phyloP scores from a whole-genome alignment of 1,284 basidiomycete species.

The Pseudozyma sp. region DNA sequence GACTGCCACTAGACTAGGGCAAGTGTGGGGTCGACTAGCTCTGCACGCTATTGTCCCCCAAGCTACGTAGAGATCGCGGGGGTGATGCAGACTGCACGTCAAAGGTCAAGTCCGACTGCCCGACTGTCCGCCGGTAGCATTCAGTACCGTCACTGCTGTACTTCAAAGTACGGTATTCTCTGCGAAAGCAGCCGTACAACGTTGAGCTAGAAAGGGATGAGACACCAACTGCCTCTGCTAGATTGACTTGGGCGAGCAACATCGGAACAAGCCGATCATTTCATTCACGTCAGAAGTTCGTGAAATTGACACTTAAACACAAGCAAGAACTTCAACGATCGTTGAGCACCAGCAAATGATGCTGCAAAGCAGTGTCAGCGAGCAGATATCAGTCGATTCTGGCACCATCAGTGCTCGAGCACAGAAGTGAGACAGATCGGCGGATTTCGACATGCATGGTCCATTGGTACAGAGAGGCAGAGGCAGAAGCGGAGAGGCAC shows the following conservation, averaged over 20 bases:
- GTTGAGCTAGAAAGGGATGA: no score
- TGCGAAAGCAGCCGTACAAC: no score
- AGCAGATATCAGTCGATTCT: neutral
- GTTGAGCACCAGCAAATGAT: neutral
- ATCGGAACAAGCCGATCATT: no score
- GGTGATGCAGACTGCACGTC: conserved; percentile 7
- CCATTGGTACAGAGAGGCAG: conserved; percentile 10
- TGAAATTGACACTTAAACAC: no score
- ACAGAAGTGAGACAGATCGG: conserved; percentile 23
- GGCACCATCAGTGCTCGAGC: neutral
- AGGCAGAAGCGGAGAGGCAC: neutral
- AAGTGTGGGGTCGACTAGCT: no score
- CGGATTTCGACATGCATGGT: conserved; percentile 41
- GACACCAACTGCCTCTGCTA: no score
- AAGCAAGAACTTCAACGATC: neutral
- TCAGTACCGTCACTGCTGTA: no score
- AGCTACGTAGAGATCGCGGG: no score
- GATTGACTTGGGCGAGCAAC: no score
- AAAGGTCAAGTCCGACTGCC: neutral
- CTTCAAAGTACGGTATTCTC: no score
- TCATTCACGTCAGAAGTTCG: no score
- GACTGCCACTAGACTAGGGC: neutral
- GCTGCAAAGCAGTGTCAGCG: neutral
- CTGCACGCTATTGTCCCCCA: no score
- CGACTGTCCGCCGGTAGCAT: conserved; percentile 2